Base-by-base conservation (phyloP, 805 yeast genomes). In the Metschnikowia gelsemii region DNA sequence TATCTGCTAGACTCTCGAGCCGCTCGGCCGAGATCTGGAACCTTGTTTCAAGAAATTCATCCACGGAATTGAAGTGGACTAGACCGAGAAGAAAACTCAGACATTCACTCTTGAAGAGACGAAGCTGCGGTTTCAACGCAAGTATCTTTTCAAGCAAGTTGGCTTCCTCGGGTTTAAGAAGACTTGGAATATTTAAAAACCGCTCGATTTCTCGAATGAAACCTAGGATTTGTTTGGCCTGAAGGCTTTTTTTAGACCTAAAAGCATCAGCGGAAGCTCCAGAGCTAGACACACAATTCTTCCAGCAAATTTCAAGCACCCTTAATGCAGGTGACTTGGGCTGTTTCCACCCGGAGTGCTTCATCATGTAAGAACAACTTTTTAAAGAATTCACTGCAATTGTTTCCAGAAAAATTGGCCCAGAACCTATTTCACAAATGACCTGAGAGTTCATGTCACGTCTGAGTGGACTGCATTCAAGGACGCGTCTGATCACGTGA, bases 1-100 rank as follows among this genome's bases (percentile, higher is more conserved):
- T 21, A 2, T 34, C 43, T 13, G 42, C 43, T 31, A 45, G 17
- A 19, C 23, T 27, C 16, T 8, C 12, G 7, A 45, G 26, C 8
- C 17, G 31, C 12, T 16, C 36, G 9, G 29, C 16, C 5, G 43
- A 18, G 17, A 38, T 32, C 6, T 35, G 23, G 25, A 34, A 35
- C 20, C 49, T 32, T 4, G 40, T 41, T 14, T 36, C 38, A 6
- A 41, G 32, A 30, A 41, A 43, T 18, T 43, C 46, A n/a, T 34
- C 40, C 17, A 50, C 34, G 9, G 48, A 29, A 3, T 20, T 9
- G n/a, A 38, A 30, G 11, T 40, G 50, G 8, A 43, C 51, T 4
- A 52, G 52, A 7, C 46, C 49, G 8, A 45, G 46, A 24, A 52
- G 25, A 32, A 52, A 50, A n/a, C 32, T 34, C 32, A 19, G 28